Percentiles rank a stretch among this genome's conserved stretches.
phyloP scores from a whole-genome alignment of 768 basidiomycete species.

The Podaxis sp. region DNA sequence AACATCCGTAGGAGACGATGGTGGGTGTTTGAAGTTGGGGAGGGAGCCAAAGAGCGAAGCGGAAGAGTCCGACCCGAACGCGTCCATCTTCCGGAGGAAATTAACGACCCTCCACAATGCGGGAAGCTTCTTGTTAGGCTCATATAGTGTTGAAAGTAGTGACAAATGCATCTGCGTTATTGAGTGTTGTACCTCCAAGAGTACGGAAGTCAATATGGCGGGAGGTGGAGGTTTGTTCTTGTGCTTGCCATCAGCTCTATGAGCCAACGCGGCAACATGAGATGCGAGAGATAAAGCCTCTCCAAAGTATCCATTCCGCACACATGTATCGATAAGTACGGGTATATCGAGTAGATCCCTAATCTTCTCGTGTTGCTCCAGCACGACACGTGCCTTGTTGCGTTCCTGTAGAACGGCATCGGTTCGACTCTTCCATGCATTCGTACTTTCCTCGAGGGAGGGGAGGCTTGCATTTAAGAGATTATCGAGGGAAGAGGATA shows the following conservation, averaged over 20 bases:
- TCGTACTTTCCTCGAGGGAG: constrained; percentile 69
- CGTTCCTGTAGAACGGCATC: constrained; percentile 74
- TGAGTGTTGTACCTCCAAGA: constrained; percentile 65
- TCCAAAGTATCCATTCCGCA: constrained; percentile 87
- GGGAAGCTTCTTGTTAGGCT: constrained; percentile 81
- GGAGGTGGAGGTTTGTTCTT: constrained; percentile 36
- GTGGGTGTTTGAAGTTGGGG: constrained; percentile 16
- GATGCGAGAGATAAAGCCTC: constrained; percentile 86
- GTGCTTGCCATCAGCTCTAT: neutral
- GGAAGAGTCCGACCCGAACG: constrained; percentile 34
- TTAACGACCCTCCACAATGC: constrained; percentile 87
- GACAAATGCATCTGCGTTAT: constrained; percentile 74
- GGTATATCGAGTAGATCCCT: constrained; percentile 91
- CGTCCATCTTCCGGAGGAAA: constrained; percentile 82
- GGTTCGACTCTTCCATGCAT: constrained; percentile 70
- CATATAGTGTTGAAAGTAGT: constrained; percentile 75
- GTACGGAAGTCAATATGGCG: constrained; percentile 57
- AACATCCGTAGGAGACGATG: constrained; percentile 23
- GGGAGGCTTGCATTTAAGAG: constrained; percentile 72
- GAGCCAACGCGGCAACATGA: constrained; percentile 58
- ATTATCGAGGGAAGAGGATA: constrained; percentile 70
- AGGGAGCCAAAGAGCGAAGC: neutral
- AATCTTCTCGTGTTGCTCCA: constrained; percentile 93
- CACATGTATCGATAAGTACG: constrained; percentile 87
- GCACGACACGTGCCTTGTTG: constrained; percentile 75